Evolutionary conservation across 768 basidiomycete genomes (phyloP), one percentile per base, ranked within the genome.

Genomic region (Hericium erinaceus): DNA sequence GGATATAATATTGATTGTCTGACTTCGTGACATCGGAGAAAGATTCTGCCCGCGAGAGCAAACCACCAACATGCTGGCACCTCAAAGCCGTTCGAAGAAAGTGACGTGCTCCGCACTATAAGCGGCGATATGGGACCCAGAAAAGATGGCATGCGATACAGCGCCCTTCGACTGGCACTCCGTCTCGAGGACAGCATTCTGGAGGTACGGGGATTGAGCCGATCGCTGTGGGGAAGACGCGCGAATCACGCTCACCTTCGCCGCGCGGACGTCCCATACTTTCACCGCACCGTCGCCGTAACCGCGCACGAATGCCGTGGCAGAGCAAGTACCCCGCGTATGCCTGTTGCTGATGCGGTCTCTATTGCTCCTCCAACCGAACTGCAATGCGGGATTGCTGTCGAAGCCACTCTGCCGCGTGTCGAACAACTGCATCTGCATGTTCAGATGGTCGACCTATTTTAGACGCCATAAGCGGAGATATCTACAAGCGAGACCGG

Each of bases 211-310:
- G 24, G 57, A 55, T 56, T 63, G 55, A 48, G 38, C 26, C 57
- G 39, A 37, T 55, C 22, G 57, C 54, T 54, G 22, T 55, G 55
- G 49, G 60, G 57, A 48, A 66, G 54, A 59, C 48, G 57, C 50
- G 52, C 58, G 52, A 22, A 58, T 46, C 18, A 16, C 18, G 24
- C 69, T 55, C 70, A 77, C 80, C 72, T 75, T 75, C 13, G 58
- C 61, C 53, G 78, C 77, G 33, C 80, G 73, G 66, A 73, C 77
- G 64, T 82, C 81, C 77, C 79, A 80, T 28, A 79, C 62, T 12
- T 73, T 64, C 28, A 80, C 70, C 28, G 60, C 61, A 16, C 76
- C 75, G 60, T 81, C 79, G 38, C 69, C 67, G 64, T 70, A 77
- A 16, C 77, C 76, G 57, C 74, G 76, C 39, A 72, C 74, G 66